Base-by-base conservation (phyloP, 371 early-diverging fungal species). In the Mucor indicus region DNA sequence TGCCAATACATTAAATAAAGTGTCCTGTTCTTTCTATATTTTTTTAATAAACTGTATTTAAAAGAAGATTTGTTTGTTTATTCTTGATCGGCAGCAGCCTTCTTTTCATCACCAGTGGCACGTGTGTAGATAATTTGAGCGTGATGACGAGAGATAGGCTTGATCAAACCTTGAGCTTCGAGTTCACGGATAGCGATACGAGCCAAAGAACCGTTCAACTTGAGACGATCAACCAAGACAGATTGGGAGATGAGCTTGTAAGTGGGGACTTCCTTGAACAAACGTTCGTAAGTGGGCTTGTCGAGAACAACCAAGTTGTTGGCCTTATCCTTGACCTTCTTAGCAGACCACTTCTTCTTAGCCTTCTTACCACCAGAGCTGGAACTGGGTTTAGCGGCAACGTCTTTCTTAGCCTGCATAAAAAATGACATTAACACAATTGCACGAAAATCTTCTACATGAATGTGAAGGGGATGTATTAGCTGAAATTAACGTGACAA, bases 321-420 rank as follows among this genome's bases (percentile, higher is more conserved):
- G 75, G 91, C 84, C 91, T 92, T 92, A 79, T 93, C 93, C 91
- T 92, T 91, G 57, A 87, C 87, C 82, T 89, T 89, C 57, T 89
- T 90, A 83, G 90, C 90, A 50, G 92, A 92, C 93, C 93, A 93
- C 87, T 93, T 93, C 92, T 88, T 90, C 82, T 90, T 90, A 75
- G 86, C 85, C 68, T 81, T 84, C 83, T 89, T 89, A 48, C 90
- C 90, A 73, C 90, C 87, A 61, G 83, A 75, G 44, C 80, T 74
- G 62, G 80, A 76, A 58, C 69, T 55, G 40, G 81, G 83, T 68
- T 76, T 78, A 48, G 83, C 78, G 65, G 79, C 84, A 54, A 74
- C 77, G 72, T 72, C 75, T 72, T 77, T 77, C 57, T 79, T 75
- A 46, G 78, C 79, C 79, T 81, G n/a, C n/a, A n/a, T n/a, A n/a